phyloP scores from a whole-genome alignment of 805 yeast genomes.

The Cyberlindnera japonica region DNA sequence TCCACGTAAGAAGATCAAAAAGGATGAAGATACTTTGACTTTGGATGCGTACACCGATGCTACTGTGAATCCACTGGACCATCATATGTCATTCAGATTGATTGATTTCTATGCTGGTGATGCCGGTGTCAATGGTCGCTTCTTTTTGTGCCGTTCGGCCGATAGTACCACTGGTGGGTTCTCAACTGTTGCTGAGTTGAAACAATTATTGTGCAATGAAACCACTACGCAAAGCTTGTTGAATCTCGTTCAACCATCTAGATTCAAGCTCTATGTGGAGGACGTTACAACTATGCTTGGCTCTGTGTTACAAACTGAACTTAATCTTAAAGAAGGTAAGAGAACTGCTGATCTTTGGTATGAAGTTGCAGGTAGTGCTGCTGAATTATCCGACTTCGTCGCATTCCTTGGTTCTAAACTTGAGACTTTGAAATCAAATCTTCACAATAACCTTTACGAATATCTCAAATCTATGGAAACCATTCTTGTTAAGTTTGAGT shows the following conservation, averaged over 20 bases:
- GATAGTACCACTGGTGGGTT: slow-evolving; percentile 19
- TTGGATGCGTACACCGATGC: slow-evolving; percentile 19
- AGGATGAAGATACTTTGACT: slow-evolving; percentile 3
- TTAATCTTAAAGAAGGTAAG: neutral
- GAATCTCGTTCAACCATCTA: slow-evolving; percentile 19
- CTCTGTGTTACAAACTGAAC: slow-evolving; percentile 1
- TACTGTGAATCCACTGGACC: slow-evolving; percentile 17
- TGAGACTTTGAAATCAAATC: slow-evolving; percentile 2
- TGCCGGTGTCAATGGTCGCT: slow-evolving; percentile 26
- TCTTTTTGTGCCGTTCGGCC: slow-evolving; percentile 23
- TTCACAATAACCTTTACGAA: slow-evolving; percentile 5
- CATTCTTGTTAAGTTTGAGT: slow-evolving; percentile 19
- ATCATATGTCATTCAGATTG: slow-evolving; percentile 22
- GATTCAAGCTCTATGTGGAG: slow-evolving; percentile 27
- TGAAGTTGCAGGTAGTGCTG: slow-evolving; percentile 22
- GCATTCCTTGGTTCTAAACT: slow-evolving; percentile 11
- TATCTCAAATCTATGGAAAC: slow-evolving; percentile 18
- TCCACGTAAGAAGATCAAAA: slow-evolving; percentile 16
- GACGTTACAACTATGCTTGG: slow-evolving; percentile 22
- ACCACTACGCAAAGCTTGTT: slow-evolving; percentile 15
- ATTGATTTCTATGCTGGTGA: slow-evolving; percentile 29
- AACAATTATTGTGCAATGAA: slow-evolving; percentile 2
- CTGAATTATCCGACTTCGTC: slow-evolving; percentile 16
- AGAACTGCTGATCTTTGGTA: slow-evolving; percentile 26
- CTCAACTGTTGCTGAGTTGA: slow-evolving; percentile 13